Percentiles rank a stretch among this genome's conserved stretches.
These are phyloP conservation scores for Rhizopogon vinicolor DNA, from an alignment of 768 basidiomycete species.

Conservation along the genomic window DNA sequence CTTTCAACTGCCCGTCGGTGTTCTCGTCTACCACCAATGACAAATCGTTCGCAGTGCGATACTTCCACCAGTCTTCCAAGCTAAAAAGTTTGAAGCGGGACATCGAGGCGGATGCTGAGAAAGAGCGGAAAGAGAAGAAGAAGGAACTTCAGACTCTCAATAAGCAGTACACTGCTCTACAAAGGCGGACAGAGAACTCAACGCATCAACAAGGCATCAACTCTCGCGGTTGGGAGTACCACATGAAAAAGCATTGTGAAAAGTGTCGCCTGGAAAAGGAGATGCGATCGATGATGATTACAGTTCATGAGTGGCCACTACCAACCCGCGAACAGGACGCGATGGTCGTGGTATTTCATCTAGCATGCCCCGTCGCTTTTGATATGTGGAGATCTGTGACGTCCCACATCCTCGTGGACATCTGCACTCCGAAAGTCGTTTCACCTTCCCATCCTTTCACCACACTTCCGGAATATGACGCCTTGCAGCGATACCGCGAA, in stretches of 20 bases:
- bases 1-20: constrained; percentile 21
- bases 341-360: constrained; percentile 36
- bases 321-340: constrained; percentile 21
- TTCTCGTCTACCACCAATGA: constrained; percentile 21
- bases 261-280: constrained; percentile 24
- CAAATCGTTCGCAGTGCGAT: constrained; percentile 29
- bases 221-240: not conserved
- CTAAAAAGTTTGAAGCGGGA: constrained; percentile 20
- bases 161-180: constrained; percentile 2
- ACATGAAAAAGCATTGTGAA: constrained; percentile 8
- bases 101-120: constrained; percentile 26
- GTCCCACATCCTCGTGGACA: constrained; percentile 32
- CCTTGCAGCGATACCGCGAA: constrained; percentile 9
- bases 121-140: constrained; percentile 16
- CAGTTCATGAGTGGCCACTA: constrained; percentile 44
- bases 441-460: constrained; percentile 6
- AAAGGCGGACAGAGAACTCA: not conserved
- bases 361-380: constrained; percentile 35
- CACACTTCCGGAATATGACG: constrained; percentile 9
- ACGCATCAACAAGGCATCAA: not conserved
- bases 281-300: constrained; percentile 23
- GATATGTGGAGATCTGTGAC: constrained; percentile 41
- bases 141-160: constrained; percentile 1
- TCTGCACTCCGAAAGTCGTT: constrained; percentile 20
- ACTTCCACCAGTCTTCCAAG: constrained; percentile 19